A percentile compares a stretch with the other conserved stretches of the same genome.
These are phyloP conservation scores for Inonotus hispidus DNA, from an alignment of 1,284 basidiomycete genomes.

Conservation along the genomic window DNA sequence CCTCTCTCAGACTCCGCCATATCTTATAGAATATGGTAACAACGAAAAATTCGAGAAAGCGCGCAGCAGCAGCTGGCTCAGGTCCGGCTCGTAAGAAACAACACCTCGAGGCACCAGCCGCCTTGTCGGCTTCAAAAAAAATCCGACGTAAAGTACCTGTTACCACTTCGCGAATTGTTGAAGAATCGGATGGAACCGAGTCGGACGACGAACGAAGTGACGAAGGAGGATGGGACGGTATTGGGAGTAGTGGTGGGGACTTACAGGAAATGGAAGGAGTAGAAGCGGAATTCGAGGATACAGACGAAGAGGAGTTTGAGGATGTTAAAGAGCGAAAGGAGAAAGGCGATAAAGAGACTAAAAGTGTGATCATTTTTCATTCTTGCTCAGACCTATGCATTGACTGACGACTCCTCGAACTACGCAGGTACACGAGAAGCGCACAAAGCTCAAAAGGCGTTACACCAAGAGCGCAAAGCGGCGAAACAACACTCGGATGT, in stretches of 20 bases:
- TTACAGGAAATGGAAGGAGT: conserved; percentile 17
- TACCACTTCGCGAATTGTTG: conserved; percentile 11
- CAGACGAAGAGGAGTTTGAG: conserved; percentile 19
- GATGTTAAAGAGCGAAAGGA: conserved; percentile 21
- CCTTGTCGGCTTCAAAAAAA: not conserved
- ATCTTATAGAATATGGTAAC: not conserved
- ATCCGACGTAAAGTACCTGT: conserved; percentile 20
- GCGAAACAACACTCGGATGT: conserved; percentile 75
- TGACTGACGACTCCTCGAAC: not conserved
- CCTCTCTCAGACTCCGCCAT: not conserved
- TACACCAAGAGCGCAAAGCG: conserved; percentile 63
- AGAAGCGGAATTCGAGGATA: conserved; percentile 25
- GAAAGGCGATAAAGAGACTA: conserved; percentile 41
- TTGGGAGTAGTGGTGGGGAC: conserved; percentile 5
- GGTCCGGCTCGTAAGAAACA: conserved; percentile 1
- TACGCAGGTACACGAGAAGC: conserved; percentile 52
- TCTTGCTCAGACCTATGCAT: not conserved
- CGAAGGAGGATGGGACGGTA: not conserved
- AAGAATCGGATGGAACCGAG: conserved; percentile 18
- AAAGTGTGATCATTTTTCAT: conserved; percentile 40
- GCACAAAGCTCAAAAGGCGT: conserved; percentile 58
- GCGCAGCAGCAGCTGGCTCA: conserved; percentile 1
- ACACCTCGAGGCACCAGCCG: not conserved
- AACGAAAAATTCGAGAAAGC: conserved; percentile 4
- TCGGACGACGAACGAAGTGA: conserved; percentile 17